phyloP scores from a whole-genome alignment of 2,329 filamentous ascomycete species.

The Aureobasidium sp. region DNA sequence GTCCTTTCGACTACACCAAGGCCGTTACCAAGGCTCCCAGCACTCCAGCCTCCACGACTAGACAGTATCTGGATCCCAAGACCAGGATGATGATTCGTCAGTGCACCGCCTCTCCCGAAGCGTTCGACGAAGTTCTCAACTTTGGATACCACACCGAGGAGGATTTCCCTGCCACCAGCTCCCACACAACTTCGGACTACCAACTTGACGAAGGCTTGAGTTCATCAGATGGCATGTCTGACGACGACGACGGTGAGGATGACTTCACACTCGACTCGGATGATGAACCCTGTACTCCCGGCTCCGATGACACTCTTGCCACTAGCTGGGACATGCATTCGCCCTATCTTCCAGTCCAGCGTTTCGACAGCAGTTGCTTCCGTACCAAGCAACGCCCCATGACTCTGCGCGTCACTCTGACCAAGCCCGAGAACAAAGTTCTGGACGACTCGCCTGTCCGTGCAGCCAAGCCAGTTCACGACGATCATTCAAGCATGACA shows the following conservation, averaged over 20 bases:
- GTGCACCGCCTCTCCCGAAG: constrained; percentile 81
- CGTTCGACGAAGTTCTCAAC: constrained; percentile 90
- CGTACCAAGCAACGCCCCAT: constrained; percentile 62
- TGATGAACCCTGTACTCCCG: constrained; percentile 1
- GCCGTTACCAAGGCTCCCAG: background rate
- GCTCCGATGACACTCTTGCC: background rate
- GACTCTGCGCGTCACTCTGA: constrained; percentile 94
- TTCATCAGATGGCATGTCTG: constrained; percentile 6
- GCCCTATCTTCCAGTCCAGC: background rate
- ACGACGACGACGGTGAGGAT: constrained; percentile 7
- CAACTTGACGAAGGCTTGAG: background rate
- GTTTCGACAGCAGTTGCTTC: constrained; percentile 5
- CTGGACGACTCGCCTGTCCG: constrained; percentile 45
- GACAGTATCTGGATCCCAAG: constrained; percentile 85
- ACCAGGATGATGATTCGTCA: constrained; percentile 76
- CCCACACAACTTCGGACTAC: background rate
- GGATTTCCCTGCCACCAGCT: background rate
- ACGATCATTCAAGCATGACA: background rate
- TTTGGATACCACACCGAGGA: constrained; percentile 65
- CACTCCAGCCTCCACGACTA: constrained; percentile 1
- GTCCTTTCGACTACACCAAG: background rate
- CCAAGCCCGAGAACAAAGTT: constrained; percentile 72
- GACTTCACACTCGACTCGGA: background rate
- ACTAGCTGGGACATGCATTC: background rate
- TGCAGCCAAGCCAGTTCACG: background rate